Evolutionary conservation across 2,329 filamentous ascomycete genomes (phyloP).

Genomic region (Xylariaceae sp.): DNA sequence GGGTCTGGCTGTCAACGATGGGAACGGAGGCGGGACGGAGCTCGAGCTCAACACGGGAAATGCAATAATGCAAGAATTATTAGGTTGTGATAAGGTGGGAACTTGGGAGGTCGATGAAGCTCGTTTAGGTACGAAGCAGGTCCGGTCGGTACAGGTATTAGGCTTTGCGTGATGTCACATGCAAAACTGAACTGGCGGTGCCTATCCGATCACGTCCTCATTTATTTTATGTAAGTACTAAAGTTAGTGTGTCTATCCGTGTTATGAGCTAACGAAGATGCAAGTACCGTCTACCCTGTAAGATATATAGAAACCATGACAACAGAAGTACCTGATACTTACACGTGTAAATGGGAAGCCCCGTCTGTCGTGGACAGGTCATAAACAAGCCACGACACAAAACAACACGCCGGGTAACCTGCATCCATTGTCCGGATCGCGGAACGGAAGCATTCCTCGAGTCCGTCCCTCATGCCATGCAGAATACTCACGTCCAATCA

Average conservation of each 20-base stretch:
- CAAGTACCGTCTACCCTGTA: not conserved
- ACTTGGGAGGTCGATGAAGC: not conserved
- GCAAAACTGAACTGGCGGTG: constrained; percentile 5
- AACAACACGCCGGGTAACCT: no score
- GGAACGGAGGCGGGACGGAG: not conserved
- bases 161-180: constrained; percentile 22
- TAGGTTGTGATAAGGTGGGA: not conserved
- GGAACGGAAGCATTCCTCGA: no score
- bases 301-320: no score
- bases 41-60: not conserved
- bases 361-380: no score
- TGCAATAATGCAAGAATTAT: not conserved
- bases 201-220: not conserved
- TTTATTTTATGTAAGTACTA: not conserved
- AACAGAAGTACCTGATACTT: no score
- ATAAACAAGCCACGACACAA: no score
- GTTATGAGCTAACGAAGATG: not conserved
- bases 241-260: not conserved
- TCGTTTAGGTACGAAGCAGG: not conserved
- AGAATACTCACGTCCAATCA: no score
- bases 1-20: not conserved
- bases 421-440: no score
- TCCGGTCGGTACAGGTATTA: not conserved
- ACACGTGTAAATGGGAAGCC: no score
- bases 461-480: no score